Evolutionary conservation across 2,329 filamentous ascomycete species (phyloP), one percentile per base, ranked within the genome.

Genomic region (Biscogniauxia sp.): DNA sequence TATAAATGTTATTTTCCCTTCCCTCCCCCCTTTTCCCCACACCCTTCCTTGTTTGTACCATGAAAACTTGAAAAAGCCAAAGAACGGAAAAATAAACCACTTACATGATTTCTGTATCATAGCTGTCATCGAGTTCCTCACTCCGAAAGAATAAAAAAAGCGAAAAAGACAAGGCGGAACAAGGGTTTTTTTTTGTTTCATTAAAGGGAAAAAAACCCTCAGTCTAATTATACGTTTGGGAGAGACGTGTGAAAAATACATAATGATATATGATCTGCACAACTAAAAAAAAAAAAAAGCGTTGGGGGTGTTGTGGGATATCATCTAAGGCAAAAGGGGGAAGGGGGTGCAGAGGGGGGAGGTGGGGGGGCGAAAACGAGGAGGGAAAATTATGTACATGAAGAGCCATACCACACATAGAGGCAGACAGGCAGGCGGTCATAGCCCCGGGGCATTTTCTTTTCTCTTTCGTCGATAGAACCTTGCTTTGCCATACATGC

Each of bases 61-160:
- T 52, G 6, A 52, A 17, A 54, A 20, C 11, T 9, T 2, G 28
- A 13, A 28, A 28, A 28, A 32, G 11, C 7, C 5, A 45, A 45
- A n/a, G 13, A 45, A 45, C 28, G 9, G 11, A 8, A 45, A 45
- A 17, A 17, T 5, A 15, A 11, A 20, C 1, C 7, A 58, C 58
- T 64, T 11, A 68, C 51, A 41, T 17, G 56, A n/a, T 52, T n/a
- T 45, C 9, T 19, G 37, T n/a, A n/a, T 32, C 28, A 53, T 64
- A 89, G 87, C 82, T 64, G 87, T 89, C 11, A 80, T 88, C 23
- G 85, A 89, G 53, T 90, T 89, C 68, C 73, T 90, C 55, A 74
- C 73, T 19, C 77, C 77, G 4, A 71, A 80, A 70, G 75, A 86
- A 75, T 78, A 79, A 78, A 53, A 1, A 8, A 13, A 51, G 11